phyloP scores from a whole-genome alignment of 371 early-diverging fungal species.

The Chytridium lagenaria region DNA sequence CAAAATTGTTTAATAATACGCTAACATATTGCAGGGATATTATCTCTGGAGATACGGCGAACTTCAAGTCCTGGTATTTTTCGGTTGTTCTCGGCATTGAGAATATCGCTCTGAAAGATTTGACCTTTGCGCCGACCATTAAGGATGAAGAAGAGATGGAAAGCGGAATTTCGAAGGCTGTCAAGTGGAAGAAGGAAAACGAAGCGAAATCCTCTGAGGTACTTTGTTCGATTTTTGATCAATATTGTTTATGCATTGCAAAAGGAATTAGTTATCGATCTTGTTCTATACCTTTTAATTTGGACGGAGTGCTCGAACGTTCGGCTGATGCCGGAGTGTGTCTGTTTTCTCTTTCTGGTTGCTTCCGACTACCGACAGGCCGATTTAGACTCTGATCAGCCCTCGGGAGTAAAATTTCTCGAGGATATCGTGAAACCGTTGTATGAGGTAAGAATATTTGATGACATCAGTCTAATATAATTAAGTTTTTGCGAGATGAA shows the following conservation, averaged over 20 bases:
- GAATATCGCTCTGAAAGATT: not conserved
- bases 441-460: slow-evolving; percentile 51
- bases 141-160: slow-evolving; percentile 14
- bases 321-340: slow-evolving; percentile 75
- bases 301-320: slow-evolving; percentile 90
- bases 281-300: slow-evolving; percentile 79
- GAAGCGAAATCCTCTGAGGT: not conserved
- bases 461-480: slow-evolving; percentile 8
- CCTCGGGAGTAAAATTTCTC: slow-evolving; percentile 52
- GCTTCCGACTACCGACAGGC: slow-evolving; percentile 63
- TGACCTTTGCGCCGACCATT: not conserved
- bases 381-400: not conserved
- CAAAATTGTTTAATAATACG: not conserved
- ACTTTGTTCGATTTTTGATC: not conserved
- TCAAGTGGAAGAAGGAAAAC: not conserved
- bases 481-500: slow-evolving; percentile 74
- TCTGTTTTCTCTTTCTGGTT: slow-evolving; percentile 84
- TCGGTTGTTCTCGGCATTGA: not conserved
- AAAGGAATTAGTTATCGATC: slow-evolving; percentile 58
- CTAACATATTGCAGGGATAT: slow-evolving; percentile 59
- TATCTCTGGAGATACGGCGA: slow-evolving; percentile 79
- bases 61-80: slow-evolving; percentile 67
- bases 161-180: not conserved
- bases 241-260: not conserved
- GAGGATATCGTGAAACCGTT: slow-evolving; percentile 75